Conservation (phyloP, 1,139 yeast genomes). For the Meyerozyma sp. region DNA sequence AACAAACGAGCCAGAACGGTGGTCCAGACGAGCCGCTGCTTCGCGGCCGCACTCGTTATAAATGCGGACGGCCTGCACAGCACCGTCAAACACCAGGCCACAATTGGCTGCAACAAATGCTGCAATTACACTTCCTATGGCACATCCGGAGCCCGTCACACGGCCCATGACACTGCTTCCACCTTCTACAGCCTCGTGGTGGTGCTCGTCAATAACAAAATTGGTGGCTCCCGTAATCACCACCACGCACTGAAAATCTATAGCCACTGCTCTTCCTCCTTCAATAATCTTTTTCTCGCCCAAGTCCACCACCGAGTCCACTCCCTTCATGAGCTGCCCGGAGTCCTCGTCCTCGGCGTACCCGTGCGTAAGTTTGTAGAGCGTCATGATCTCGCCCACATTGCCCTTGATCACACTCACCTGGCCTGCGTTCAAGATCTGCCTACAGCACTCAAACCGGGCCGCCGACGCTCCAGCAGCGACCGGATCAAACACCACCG, state of each 20-base stretch:
- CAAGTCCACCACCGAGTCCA: conserved; percentile 49
- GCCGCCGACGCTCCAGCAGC: conserved; percentile 80
- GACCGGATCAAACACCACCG: conserved; percentile 83
- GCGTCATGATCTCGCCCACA: conserved; percentile 66
- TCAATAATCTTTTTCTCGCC: conserved; percentile 22
- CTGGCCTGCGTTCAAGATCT: conserved; percentile 53
- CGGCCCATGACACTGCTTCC: conserved; percentile 65
- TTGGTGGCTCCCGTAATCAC: conserved; percentile 54
- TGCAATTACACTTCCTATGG: conserved; percentile 71
- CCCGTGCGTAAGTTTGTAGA: conserved; percentile 27
- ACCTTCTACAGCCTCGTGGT: conserved; percentile 34
- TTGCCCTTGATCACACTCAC: conserved; percentile 81
- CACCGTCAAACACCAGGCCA: conserved; percentile 40
- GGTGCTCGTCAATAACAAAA: conserved; percentile 20
- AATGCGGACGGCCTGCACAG: conserved; percentile 51
- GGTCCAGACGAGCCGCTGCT: conserved; percentile 46
- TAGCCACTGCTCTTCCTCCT: conserved; percentile 51
- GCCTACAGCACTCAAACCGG: conserved; percentile 45
- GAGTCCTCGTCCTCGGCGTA: conserved; percentile 33
- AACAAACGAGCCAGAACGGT: conserved; percentile 8
- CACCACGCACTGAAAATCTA: conserved; percentile 53
- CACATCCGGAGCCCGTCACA: conserved; percentile 89
- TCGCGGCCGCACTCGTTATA: conserved; percentile 63
- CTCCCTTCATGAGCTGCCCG: conserved; percentile 61
- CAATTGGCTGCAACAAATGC: conserved; percentile 49